Evolutionary conservation across 2,329 filamentous ascomycete genomes (phyloP), one percentile per base, ranked within the genome.

Genomic region (Thielaviopsis musarum): DNA sequence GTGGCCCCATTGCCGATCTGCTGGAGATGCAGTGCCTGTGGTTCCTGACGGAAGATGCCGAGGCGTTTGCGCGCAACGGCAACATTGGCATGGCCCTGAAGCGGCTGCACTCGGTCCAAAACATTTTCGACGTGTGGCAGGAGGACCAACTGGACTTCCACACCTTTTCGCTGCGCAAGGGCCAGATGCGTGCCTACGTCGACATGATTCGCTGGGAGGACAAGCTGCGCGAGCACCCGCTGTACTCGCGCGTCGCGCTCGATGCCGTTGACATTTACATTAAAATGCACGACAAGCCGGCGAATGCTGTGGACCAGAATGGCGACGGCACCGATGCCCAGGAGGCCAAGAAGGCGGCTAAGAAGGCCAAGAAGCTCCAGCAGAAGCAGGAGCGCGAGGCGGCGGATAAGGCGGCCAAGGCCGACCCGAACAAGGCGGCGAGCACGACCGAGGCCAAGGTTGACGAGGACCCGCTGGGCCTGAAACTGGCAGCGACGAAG

Each of bases 111-210:
- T 78, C 88, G 22, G 81, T 98, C 60, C 85, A 85, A 70, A 89
- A 88, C 71, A 94, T 98, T 64, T 98, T 98, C 67, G 91, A 97
- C 65, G 83, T 89, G 21, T 98, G 93, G 93, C 87, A 95, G 69
- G 94, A 98, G 70, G 93, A 98, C 66, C 93, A 98, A 68, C 96
- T 97, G 67, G 93, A 98, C 70, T 98, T 98, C 76, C 94, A 98
- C 76, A 89, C 83, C 69, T 98, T 98, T 72, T 96, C 90, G 21
- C 76, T 98, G n/a, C 80, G 93, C 21, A 98, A 97, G 72, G 94
- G 94, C 15, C 91, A 95, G 76, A 88, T 97, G 62, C 80, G 91
- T 60, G 88, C 93, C 1, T 98, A 98, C 69, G 77, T 98, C 49
- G 91, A 96, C 66, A 95, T 98, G 89, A 78, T 98, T 54, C 82